Base-by-base conservation (phyloP, 176 grass and related monocot genomes). In the Alopecurus myosuroides region DNA sequence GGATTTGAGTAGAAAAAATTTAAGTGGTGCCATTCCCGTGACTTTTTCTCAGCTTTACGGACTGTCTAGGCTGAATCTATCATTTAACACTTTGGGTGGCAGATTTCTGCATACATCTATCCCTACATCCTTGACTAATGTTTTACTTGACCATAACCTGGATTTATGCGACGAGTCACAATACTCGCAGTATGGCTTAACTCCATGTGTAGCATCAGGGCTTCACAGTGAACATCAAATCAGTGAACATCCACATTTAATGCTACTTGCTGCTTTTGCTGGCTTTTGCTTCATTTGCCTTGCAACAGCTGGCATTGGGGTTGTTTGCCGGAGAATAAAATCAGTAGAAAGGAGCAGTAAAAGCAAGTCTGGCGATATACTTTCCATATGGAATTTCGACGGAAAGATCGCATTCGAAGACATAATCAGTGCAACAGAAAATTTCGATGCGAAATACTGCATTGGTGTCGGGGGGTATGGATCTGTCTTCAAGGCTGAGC, bases 371-470 rank as follows among this genome's bases (percentile, higher is more conserved):
- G 10, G 8, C 13, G 64, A 78, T 5, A 45, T 82, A 30, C 1
- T 77, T 22, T 82, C 50, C 7, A 29, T 60, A 49, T 88, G 79
- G 72, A 82, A 88, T 49, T 88, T 88, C 0, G 39, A 82, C 0
- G 50, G 61, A 1, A 83, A 70, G 15, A 60, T 65, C n/a, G 46
- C 49, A 30, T 73, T 82, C 1, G 41, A 88, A 64, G 72, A 85
- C 17, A 73, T 82, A 65, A 0, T 85, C 6, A 0, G 19, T 6
- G 82, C 82, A 41, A 88, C 86, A 39, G 82, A 91, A 48, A 50
- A 41, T 5, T 91, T 91, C 10, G 17, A 74, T 52, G 63, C 50
- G 0, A 88, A 88, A n/a, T 91, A 85, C 1, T 88, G 85, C 61
- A 85, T 85, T 25, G 82, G 78, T 1, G 10, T 30, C 42, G 77